phyloP scores from a whole-genome alignment of 1,284 basidiomycete species.

The Leccinum pallidistipes region DNA sequence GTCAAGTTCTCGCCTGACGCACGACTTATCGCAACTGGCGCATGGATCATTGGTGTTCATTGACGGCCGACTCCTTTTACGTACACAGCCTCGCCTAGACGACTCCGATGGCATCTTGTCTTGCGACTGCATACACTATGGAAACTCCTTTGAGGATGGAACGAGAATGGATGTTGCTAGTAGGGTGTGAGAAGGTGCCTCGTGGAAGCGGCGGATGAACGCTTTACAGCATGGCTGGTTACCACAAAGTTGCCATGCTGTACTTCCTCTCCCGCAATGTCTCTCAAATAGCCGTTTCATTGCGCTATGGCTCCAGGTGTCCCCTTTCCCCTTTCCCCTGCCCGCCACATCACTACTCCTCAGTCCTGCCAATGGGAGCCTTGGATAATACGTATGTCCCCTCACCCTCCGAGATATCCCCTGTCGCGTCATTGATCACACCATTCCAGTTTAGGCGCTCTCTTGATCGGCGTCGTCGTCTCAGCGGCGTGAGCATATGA shows the following conservation, averaged over 20 bases:
- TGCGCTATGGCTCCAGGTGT: slow-evolving; percentile 4
- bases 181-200: slow-evolving; percentile 18
- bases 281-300: slow-evolving; percentile 24
- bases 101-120: no score
- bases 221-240: slow-evolving; percentile 26
- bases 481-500: slow-evolving; percentile 45
- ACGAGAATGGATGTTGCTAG: slow-evolving; percentile 17
- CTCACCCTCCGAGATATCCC: no score
- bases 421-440: neutral
- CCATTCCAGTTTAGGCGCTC: slow-evolving; percentile 47
- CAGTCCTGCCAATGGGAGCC: slow-evolving; percentile 14
- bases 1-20: no score
- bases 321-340: neutral
- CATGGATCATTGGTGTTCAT: no score
- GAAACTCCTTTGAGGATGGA: slow-evolving; percentile 21
- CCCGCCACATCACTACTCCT: neutral
- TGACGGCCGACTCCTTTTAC: no score
- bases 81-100: no score
- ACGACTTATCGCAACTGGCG: no score
- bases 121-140: slow-evolving; percentile 7
- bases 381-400: slow-evolving; percentile 29
- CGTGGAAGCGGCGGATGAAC: slow-evolving; percentile 28
- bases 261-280: slow-evolving; percentile 5
- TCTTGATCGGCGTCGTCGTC: slow-evolving; percentile 52
- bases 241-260: slow-evolving; percentile 21